phyloP scores from a whole-genome alignment of 257 asterid species.

The Solanum dulcamara region DNA sequence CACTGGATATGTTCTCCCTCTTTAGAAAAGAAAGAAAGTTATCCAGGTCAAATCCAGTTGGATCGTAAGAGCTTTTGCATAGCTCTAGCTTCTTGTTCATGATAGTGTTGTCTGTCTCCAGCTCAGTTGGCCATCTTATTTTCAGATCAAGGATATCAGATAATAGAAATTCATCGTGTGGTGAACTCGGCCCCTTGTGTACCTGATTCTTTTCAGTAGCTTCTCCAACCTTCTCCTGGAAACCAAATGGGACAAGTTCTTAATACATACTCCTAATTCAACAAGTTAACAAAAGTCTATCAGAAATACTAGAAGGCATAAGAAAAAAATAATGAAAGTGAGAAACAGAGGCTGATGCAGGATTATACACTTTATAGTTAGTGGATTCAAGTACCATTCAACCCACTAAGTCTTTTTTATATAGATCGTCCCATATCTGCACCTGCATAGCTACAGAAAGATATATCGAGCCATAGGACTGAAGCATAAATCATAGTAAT shows the following conservation, averaged over 20 bases:
- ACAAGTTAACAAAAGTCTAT: not conserved
- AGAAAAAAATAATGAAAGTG: not conserved
- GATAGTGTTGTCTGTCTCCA: conserved; percentile 15
- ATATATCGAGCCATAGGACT: not conserved
- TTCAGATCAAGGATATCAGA: conserved; percentile 52
- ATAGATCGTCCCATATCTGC: not conserved
- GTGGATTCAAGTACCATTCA: not conserved
- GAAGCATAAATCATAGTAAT: not conserved
- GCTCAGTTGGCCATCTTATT: conserved; percentile 45
- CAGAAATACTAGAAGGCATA: not conserved
- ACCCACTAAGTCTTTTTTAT: not conserved
- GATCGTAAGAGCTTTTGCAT: conserved; percentile 23
- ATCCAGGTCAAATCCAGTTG: conserved; percentile 52
- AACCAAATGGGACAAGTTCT: conserved; percentile 4
- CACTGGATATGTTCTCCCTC: conserved; percentile 12
- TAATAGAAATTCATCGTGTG: conserved; percentile 31
- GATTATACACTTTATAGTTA: not conserved
- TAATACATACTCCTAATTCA: not conserved
- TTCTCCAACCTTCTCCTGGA: conserved; percentile 68
- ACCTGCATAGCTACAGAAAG: not conserved
- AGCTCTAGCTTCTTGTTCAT: conserved; percentile 23
- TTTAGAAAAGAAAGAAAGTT: conserved; percentile 37
- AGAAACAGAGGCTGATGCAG: not conserved
- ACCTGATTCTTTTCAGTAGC: conserved; percentile 22
- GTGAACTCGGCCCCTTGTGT: conserved; percentile 33